These are phyloP conservation scores for Cercophora scortea DNA, from an alignment of 495 filamentous ascomycete species.

Conservation along the genomic window DNA sequence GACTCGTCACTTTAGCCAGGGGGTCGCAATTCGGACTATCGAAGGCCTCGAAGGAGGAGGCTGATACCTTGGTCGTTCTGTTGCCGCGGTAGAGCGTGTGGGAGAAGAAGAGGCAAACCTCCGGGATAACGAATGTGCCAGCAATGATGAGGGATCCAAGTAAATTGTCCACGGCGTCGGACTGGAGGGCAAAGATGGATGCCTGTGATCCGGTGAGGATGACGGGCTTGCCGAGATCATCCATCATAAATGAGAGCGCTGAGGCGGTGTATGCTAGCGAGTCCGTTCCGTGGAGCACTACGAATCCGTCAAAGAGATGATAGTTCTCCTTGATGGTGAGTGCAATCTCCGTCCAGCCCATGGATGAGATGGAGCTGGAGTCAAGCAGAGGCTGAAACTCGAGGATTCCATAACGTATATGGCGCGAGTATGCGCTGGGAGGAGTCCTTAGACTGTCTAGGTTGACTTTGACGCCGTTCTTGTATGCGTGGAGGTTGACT, in stretches of 20 bases:
- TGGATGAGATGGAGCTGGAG: slow-evolving; percentile 83
- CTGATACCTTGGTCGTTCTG: slow-evolving; percentile 80
- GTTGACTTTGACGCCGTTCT: slow-evolving; percentile 28
- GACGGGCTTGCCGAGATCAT: slow-evolving; percentile 85
- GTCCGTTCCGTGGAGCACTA: slow-evolving; percentile 95
- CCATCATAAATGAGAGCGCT: slow-evolving; percentile 90
- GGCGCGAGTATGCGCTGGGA: slow-evolving; percentile 68
- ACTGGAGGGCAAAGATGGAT: slow-evolving; percentile 86
- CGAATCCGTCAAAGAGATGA: slow-evolving; percentile 85
- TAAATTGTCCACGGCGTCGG: slow-evolving; percentile 93
- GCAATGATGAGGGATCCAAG: slow-evolving; percentile 89
- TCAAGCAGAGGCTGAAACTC: slow-evolving; percentile 87
- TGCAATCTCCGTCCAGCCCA: slow-evolving; percentile 87
- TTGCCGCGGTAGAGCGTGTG: slow-evolving; percentile 90
- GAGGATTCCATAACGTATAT: slow-evolving; percentile 76
- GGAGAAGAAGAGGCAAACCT: slow-evolving; percentile 95
- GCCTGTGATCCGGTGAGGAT: slow-evolving; percentile 89
- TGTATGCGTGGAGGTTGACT: slow-evolving; percentile 31
- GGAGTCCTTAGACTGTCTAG: slow-evolving; percentile 68
- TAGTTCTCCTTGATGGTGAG: slow-evolving; percentile 66
- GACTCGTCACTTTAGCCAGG: slow-evolving; percentile 70
- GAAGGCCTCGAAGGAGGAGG: slow-evolving; percentile 82
- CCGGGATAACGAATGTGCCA: slow-evolving; percentile 92
- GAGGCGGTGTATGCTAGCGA: slow-evolving; percentile 88
- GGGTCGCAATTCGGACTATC: slow-evolving; percentile 75